A percentile compares a stretch with the other conserved stretches of the same genome.
These are phyloP conservation scores for Rutstroemia sydowiana DNA, from an alignment of 2,329 filamentous ascomycete genomes.

Conservation along the genomic window DNA sequence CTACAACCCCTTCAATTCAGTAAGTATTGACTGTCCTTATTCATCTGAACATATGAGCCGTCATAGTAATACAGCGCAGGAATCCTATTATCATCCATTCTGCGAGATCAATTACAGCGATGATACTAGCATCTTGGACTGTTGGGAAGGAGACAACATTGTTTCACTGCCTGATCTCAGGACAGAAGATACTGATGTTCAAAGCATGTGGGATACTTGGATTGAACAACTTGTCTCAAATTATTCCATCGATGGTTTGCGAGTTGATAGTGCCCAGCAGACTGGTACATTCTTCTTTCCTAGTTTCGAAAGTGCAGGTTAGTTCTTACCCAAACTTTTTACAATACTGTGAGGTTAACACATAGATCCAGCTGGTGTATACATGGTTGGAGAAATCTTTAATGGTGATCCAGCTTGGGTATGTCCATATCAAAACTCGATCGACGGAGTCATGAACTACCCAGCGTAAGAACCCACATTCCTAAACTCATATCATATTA, in stretches of 20 bases:
- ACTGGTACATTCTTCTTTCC: conserved; percentile 47
- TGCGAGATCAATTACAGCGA: conserved; percentile 32
- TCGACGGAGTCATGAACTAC: conserved; percentile 57
- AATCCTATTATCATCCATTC: conserved; percentile 30
- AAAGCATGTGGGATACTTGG: conserved; percentile 23
- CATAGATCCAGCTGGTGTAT: conserved; percentile 45
- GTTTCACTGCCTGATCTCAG: conserved; percentile 27
- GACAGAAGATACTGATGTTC: conserved; percentile 24
- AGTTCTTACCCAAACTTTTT: neutral
- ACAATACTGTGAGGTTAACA: conserved; percentile 22
- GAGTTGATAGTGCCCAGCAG: conserved; percentile 42
- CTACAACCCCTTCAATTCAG: conserved; percentile 35
- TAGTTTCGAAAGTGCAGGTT: conserved; percentile 38
- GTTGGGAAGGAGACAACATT: conserved; percentile 26
- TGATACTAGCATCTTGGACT: conserved; percentile 24
- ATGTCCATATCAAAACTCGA: conserved; percentile 46
- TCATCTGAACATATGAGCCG: conserved; percentile 6
- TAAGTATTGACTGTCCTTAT: conserved; percentile 3
- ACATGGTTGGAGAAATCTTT: conserved; percentile 53
- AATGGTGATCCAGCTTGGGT: conserved; percentile 45
- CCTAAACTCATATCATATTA: neutral
- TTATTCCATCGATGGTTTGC: conserved; percentile 41
- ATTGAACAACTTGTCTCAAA: conserved; percentile 22
- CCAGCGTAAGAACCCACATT: conserved; percentile 27
- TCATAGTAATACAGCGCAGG: neutral